Base-by-base conservation (phyloP, 192 early-diverging fungal genomes). In the Dimargaris cristalligena region DNA sequence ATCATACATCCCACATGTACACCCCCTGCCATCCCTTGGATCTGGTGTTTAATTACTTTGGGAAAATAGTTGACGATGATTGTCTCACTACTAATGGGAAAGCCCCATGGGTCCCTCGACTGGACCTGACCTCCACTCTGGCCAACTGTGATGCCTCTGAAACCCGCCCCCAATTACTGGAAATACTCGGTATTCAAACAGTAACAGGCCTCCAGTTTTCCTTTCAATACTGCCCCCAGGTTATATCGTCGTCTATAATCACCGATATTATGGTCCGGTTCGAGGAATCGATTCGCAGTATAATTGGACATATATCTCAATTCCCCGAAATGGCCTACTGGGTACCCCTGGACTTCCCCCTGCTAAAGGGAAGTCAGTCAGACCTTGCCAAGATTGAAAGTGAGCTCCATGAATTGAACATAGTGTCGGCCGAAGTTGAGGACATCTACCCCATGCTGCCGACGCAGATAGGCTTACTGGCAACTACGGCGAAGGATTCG, bases 41-140 rank as follows among this genome's bases (percentile, higher is more conserved):
- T 16, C 2, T 56, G 54, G 54, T 23, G 16, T 56, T 56, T 34
- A 56, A 56, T 23, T 56, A n/a, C 54, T 16, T 56, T 20, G 54
- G 54, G 30, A 10, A 56, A 31, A 56, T 32, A 16, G 29, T 34
- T 20, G 31, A 56, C 31, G 13, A 56, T 4, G 29, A 20, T 1
- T 14, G 31, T 13, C 30, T 56, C 32, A 34, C 30, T 14, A 33
- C 32, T 1, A 11, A 56, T 29, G 54, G 54, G 14, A 29, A 10
- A 1, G 54, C 54, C 2, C 54, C 54, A 9, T 56, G 54, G 54
- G 9, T 8, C 31, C 16, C 32, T 8, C 54, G 54, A 13, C 31
- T 22, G 13, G 54, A 56, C 34, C 31, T 56, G 54, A 10, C 18
- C 20, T 13, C 30, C 28, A 9, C 10, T 11, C 16, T 56, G 20